Evolutionary conservation across 164 flowering plant genomes (phyloP).

Genomic region (Nymphaea thermarum): DNA sequence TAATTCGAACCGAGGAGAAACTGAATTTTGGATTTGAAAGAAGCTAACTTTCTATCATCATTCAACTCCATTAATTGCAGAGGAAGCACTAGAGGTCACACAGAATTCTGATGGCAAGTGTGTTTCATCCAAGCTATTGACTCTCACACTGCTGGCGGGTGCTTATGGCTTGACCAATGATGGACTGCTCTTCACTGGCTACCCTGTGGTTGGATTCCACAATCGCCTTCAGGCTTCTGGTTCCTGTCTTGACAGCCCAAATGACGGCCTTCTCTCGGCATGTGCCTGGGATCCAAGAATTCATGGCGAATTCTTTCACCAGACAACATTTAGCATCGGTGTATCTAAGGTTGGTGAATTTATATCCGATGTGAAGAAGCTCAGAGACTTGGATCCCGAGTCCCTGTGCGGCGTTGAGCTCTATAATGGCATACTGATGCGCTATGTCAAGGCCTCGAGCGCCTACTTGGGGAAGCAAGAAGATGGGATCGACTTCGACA

Average conservation of each 20-base stretch:
- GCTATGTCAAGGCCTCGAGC: slow-evolving; percentile 58
- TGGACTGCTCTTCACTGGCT: slow-evolving; percentile 43
- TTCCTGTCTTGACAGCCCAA: slow-evolving; percentile 38
- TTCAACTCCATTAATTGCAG: slow-evolving; percentile 7
- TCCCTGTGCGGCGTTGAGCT: slow-evolving; percentile 54
- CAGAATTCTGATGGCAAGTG: slow-evolving; percentile 40
- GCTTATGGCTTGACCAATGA: slow-evolving; percentile 30
- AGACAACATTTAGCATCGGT: slow-evolving; percentile 41
- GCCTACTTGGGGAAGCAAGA: slow-evolving; percentile 65
- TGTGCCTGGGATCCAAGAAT: slow-evolving; percentile 69
- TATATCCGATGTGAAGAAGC: slow-evolving; percentile 49
- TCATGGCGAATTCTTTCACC: slow-evolving; percentile 49
- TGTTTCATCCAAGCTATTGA: slow-evolving; percentile 11
- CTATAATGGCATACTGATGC: slow-evolving; percentile 61
- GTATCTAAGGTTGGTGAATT: slow-evolving; percentile 38
- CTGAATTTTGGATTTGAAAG: too few relatives aligned
- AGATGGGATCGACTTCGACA: slow-evolving; percentile 59
- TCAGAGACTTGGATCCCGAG: slow-evolving; percentile 30
- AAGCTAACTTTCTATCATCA: background rate
- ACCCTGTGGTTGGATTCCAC: slow-evolving; percentile 54
- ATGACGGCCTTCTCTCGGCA: slow-evolving; percentile 16
- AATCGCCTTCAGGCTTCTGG: slow-evolving; percentile 61
- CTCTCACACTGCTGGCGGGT: slow-evolving; percentile 1
- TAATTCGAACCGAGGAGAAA: too few relatives aligned
- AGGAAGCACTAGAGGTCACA: slow-evolving; percentile 39